Evolutionary conservation across 2,329 filamentous ascomycete genomes (phyloP).

Genomic region (Scedosporium boydii): DNA sequence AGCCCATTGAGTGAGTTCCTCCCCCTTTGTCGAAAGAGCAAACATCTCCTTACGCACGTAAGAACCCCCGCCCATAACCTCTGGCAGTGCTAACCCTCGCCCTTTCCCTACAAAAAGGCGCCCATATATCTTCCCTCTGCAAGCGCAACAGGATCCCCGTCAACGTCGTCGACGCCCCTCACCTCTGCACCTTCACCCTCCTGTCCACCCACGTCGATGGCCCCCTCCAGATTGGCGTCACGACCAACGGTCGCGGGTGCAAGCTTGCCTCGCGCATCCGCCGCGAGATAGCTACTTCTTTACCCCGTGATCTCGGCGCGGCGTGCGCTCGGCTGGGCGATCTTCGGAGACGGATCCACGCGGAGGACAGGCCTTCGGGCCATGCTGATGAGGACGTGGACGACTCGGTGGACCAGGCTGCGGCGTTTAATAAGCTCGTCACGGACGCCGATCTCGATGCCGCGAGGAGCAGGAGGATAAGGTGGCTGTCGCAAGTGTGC

Average conservation of each 20-base stretch:
- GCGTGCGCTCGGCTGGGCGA: constrained; percentile 72
- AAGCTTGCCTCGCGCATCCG: constrained; percentile 85
- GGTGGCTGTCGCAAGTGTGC: constrained; percentile 93
- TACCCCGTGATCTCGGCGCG: constrained; percentile 65
- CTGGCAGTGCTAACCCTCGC: constrained; percentile 6
- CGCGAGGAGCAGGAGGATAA: constrained; percentile 70
- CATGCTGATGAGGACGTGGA: constrained; percentile 30
- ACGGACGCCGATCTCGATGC: constrained; percentile 63
- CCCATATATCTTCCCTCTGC: constrained; percentile 66
- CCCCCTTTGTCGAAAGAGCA: neutral
- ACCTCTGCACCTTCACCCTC: constrained; percentile 81
- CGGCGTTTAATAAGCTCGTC: constrained; percentile 77
- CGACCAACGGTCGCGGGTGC: constrained; percentile 89
- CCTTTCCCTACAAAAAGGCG: constrained; percentile 28
- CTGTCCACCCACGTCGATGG: constrained; percentile 85
- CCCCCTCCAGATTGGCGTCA: constrained; percentile 88
- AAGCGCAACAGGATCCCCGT: constrained; percentile 74
- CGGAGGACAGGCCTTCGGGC: constrained; percentile 49
- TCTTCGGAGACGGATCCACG: constrained; percentile 60
- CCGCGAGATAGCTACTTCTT: constrained; percentile 71
- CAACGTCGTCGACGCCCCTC: constrained; percentile 82
- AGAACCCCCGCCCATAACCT: neutral
- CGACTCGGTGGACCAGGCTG: constrained; percentile 63
- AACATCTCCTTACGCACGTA: neutral
- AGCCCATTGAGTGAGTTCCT: constrained; percentile 26